Percentiles rank a stretch among this genome's conserved stretches.
phyloP scores from a whole-genome alignment of 495 filamentous ascomycete genomes.

The Clavariopsis aquatica region DNA sequence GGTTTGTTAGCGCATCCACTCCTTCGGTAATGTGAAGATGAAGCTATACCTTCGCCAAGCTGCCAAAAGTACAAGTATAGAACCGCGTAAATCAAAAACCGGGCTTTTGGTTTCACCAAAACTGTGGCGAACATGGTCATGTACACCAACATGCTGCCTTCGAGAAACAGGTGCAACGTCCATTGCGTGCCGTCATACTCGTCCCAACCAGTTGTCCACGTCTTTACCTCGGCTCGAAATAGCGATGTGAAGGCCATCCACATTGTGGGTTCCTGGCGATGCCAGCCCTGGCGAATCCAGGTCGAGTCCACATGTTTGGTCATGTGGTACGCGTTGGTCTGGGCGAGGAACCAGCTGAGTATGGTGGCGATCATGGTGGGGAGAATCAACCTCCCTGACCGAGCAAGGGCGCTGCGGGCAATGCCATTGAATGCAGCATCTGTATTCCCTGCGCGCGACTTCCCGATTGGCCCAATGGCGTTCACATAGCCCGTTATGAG shows the following conservation, averaged over 20 bases:
- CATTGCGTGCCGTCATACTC: conserved; percentile 42
- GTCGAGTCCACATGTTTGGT: conserved; percentile 39
- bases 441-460: conserved; percentile 36
- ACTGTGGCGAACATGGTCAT: conserved; percentile 40
- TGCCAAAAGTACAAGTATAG: conserved; percentile 38
- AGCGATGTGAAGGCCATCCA: conserved; percentile 35
- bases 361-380: conserved; percentile 37
- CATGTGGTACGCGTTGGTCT: conserved; percentile 39
- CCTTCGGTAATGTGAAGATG: neutral
- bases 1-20: conserved; percentile 8
- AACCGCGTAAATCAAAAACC: conserved; percentile 28
- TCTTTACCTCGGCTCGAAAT: conserved; percentile 27
- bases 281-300: conserved; percentile 41
- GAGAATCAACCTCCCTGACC: conserved; percentile 38
- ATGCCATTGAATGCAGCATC: conserved; percentile 38
- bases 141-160: conserved; percentile 41
- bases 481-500: conserved; percentile 43
- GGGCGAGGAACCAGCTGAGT: conserved; percentile 40
- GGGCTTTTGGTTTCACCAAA: conserved; percentile 33
- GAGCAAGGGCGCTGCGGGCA: conserved; percentile 33
- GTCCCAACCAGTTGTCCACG: conserved; percentile 41
- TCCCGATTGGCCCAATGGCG: conserved; percentile 38
- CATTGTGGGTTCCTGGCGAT: conserved; percentile 30
- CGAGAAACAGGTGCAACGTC: conserved; percentile 39
- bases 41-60: conserved; percentile 30